phyloP scores from a whole-genome alignment of 768 basidiomycete species.

The Candolleomyces efflorescens region DNA sequence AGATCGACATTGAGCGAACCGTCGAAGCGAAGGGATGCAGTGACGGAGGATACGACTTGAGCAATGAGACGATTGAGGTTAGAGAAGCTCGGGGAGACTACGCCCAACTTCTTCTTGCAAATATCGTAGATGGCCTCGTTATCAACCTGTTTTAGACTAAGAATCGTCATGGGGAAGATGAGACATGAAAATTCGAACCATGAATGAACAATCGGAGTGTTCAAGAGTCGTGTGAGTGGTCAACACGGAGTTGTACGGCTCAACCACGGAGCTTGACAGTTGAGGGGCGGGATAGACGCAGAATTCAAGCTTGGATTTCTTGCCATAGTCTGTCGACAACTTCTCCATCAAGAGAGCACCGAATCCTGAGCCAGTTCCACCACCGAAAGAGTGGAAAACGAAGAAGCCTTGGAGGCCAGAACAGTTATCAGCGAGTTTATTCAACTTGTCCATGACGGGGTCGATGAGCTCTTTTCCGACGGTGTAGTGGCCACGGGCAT shows the following conservation, averaged over 20 bases:
- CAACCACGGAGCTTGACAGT: slow-evolving; percentile 93
- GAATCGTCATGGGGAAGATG: neutral
- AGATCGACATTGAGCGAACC: slow-evolving; percentile 97
- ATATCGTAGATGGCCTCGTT: slow-evolving; percentile 99
- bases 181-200: slow-evolving; percentile 51
- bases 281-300: slow-evolving; percentile 94
- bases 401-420: slow-evolving; percentile 99
- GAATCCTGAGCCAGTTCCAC: slow-evolving; percentile 98
- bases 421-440: slow-evolving; percentile 97
- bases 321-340: slow-evolving; percentile 97
- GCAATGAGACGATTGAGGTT: slow-evolving; percentile 97
- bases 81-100: slow-evolving; percentile 80
- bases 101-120: slow-evolving; percentile 92
- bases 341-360: slow-evolving; percentile 97
- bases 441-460: slow-evolving; percentile 93
- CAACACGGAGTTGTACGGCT: slow-evolving; percentile 97
- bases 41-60: slow-evolving; percentile 97
- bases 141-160: slow-evolving; percentile 60
- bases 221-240: slow-evolving; percentile 99
- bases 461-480: slow-evolving; percentile 99
- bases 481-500: slow-evolving; percentile 98
- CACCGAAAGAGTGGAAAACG: slow-evolving; percentile 99
- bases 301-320: slow-evolving; percentile 99
- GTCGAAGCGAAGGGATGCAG: slow-evolving; percentile 95
- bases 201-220: slow-evolving; percentile 99